Evolutionary conservation across 2,329 filamentous ascomycete genomes (phyloP).

Genomic region (Aureobasidium melanogenum): DNA sequence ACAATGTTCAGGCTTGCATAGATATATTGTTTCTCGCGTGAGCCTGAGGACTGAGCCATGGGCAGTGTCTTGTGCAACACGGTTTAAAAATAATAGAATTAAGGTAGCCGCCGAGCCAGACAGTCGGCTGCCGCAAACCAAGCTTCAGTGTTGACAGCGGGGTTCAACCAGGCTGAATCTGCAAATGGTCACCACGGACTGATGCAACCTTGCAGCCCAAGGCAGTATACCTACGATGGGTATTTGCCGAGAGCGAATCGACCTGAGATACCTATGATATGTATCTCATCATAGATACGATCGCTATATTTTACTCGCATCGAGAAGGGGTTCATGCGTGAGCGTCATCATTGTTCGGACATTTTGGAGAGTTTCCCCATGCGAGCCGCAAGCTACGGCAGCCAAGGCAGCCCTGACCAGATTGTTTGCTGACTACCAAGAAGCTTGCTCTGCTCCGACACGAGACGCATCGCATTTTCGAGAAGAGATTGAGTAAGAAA

Average conservation of each 20-base stretch:
- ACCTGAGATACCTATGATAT: neutral
- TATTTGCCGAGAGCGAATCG: neutral
- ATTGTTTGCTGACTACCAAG: neutral
- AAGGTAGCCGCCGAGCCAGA: slow-evolving; percentile 4
- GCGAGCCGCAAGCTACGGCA: slow-evolving; percentile 1
- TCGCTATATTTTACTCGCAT: neutral
- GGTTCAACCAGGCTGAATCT: neutral
- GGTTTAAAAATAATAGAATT: neutral
- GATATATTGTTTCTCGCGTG: neutral
- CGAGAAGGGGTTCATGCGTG: neutral
- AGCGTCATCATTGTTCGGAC: slow-evolving; percentile 9
- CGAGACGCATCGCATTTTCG: neutral
- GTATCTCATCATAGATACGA: neutral
- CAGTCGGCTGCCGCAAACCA: neutral
- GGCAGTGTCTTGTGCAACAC: neutral
- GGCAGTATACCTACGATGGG: neutral
- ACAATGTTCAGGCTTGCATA: neutral
- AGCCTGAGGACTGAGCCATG: neutral
- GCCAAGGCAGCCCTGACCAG: neutral
- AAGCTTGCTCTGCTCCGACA: neutral
- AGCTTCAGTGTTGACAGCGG: slow-evolving; percentile 6
- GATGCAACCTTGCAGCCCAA: neutral
- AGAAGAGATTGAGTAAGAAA: neutral
- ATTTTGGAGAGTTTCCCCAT: slow-evolving; percentile 2
- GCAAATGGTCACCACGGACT: neutral